Evolutionary conservation across 2,329 filamentous ascomycete genomes (phyloP).

Genomic region (Aspergillus sp.): DNA sequence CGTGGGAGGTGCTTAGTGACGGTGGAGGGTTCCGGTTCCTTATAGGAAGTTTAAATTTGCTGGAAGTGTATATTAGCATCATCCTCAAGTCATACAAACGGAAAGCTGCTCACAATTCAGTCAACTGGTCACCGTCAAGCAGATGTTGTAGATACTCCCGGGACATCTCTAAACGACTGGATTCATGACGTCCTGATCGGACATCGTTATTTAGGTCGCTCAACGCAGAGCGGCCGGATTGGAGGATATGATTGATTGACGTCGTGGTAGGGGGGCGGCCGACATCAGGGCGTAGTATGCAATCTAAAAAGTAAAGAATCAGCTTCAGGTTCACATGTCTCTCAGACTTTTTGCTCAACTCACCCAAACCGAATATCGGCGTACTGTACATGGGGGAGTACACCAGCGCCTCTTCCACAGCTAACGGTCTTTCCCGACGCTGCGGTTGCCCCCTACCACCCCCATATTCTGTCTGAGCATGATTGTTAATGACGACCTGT

Average conservation of each 20-base stretch:
- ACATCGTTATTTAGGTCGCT: slow-evolving; percentile 72
- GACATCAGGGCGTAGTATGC: slow-evolving; percentile 43
- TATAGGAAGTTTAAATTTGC: slow-evolving; percentile 45
- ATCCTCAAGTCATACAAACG: slow-evolving; percentile 7
- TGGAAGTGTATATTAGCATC: slow-evolving; percentile 15
- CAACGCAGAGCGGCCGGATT: slow-evolving; percentile 54
- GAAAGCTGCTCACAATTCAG: slow-evolving; percentile 40
- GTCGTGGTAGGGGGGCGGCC: slow-evolving; percentile 41
- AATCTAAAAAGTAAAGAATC: slow-evolving; percentile 31
- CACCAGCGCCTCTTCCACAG: slow-evolving; percentile 48
- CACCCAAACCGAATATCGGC: slow-evolving; percentile 47
- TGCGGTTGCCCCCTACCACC: slow-evolving; percentile 27
- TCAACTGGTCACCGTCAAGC: slow-evolving; percentile 65
- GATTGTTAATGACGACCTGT: slow-evolving; percentile 44
- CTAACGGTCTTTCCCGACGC: slow-evolving; percentile 37
- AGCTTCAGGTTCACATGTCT: slow-evolving; percentile 21
- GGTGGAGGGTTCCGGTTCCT: slow-evolving; percentile 22
- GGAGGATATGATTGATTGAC: slow-evolving; percentile 49
- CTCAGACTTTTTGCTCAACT: slow-evolving; percentile 14
- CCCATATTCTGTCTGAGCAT: slow-evolving; percentile 28
- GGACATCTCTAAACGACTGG: slow-evolving; percentile 68
- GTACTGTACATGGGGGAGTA: slow-evolving; percentile 53
- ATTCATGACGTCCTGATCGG: slow-evolving; percentile 53
- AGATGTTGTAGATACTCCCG: slow-evolving; percentile 74
- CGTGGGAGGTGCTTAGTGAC: slow-evolving; percentile 19